Base-by-base conservation (phyloP, 2,329 filamentous ascomycete species). In the Cadophora sp. region DNA sequence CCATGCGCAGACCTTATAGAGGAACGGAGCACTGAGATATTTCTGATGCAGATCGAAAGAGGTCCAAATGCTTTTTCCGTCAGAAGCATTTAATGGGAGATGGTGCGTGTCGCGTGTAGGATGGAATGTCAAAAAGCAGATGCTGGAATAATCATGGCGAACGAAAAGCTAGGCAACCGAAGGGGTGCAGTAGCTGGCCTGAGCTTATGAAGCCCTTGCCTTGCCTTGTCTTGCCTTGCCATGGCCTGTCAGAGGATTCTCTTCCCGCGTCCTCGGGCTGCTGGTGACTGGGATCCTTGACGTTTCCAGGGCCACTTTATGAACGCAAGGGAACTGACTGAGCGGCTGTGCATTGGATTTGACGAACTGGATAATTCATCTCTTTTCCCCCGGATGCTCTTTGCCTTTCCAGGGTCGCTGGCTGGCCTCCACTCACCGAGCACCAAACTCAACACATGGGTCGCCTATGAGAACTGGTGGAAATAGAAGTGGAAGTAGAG, bases 161-260 rank as follows among this genome's bases (percentile, higher is more conserved):
- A 55, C 14, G 16, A 50, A 31, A 55, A 14, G 51, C 26, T 26
- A 55, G 51, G 51, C 51, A 55, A 55, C 26, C 51, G 51, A 55
- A 24, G 26, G 8, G 27, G 24, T 31, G 26, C 24, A 55, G 27
- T 9, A 29, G 4, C 14, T 31, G 51, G 51, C 51, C 51, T n/a
- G 51, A 29, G 24, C 51, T 19, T 16, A 16, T 7, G 12, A 12
- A 34, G 31, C 11, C 37, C 6, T 3, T 31, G 27, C 51, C 14
- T n/a, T n/a, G n/a, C n/a, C n/a, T n/a, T 11, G 11, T 11, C 51
- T 29, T 16, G 14, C 27, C 27, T 16, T 43, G 37, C 27, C 51
- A 27, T 55, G 51, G 27, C 26, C 50, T 53, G 7, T 22, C 50
- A 53, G 31, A 53, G 7, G n/a, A 7, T 53, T 22, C 3, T 27